Evolutionary conservation across 2,329 filamentous ascomycete species (phyloP).

Genomic region (Alternaria triticimaculans): DNA sequence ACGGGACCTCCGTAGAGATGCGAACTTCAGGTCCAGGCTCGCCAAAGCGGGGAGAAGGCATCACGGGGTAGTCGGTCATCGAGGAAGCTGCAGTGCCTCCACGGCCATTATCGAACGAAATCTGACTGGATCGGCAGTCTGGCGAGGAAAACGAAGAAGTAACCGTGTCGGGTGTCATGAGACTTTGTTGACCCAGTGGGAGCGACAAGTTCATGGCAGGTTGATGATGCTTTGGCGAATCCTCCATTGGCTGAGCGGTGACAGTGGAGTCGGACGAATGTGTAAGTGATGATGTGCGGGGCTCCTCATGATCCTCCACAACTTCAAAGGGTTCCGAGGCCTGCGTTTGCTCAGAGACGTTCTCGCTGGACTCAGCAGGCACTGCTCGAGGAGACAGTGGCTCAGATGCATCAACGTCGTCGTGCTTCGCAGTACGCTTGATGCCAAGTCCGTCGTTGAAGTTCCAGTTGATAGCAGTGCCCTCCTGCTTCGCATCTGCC

Average conservation of each 20-base stretch:
- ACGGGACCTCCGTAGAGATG: constrained; percentile 77
- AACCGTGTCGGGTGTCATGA: constrained; percentile 70
- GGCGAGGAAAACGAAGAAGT: constrained; percentile 69
- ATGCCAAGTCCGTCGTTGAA: constrained; percentile 51
- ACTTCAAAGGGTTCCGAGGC: constrained; percentile 51
- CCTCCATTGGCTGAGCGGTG: constrained; percentile 41
- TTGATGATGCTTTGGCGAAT: constrained; percentile 46
- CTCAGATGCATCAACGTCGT: constrained; percentile 20
- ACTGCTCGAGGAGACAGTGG: constrained; percentile 36
- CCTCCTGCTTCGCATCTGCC: constrained; percentile 48
- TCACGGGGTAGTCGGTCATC: constrained; percentile 71
- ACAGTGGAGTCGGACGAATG: constrained; percentile 59
- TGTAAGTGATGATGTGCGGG: constrained; percentile 56
- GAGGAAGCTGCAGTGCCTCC: constrained; percentile 80
- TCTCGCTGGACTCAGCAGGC: constrained; percentile 11
- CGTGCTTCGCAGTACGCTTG: constrained; percentile 26
- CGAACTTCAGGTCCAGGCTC: constrained; percentile 76
- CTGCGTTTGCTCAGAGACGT: constrained; percentile 15
- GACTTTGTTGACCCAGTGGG: constrained; percentile 52
- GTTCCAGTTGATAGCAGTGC: constrained; percentile 53
- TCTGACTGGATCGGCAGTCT: constrained; percentile 66
- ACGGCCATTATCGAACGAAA: constrained; percentile 71
- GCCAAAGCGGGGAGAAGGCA: constrained; percentile 74
- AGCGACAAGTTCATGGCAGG: constrained; percentile 47
- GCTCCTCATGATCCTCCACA: constrained; percentile 56